Conservation (phyloP, 2,329 filamentous ascomycete genomes). For the Furcasterigmium sp. region DNA sequence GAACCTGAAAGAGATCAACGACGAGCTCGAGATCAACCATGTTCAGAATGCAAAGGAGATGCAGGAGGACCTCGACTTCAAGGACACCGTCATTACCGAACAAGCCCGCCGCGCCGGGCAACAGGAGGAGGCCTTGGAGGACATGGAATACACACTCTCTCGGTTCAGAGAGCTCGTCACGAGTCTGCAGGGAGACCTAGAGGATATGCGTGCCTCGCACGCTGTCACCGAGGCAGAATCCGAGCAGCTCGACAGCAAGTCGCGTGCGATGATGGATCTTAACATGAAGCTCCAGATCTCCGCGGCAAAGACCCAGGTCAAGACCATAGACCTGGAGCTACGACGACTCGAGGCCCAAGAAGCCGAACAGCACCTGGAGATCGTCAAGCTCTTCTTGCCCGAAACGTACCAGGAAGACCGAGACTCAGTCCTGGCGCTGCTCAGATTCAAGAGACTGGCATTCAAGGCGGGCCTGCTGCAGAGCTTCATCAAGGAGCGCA, state of each 20-base stretch:
- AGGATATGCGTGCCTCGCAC: slow-evolving; percentile 88
- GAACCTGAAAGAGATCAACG: slow-evolving; percentile 83
- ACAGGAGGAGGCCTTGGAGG: slow-evolving; percentile 75
- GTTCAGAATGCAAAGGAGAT: slow-evolving; percentile 91
- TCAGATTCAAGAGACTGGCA: slow-evolving; percentile 80
- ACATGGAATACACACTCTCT: slow-evolving; percentile 84
- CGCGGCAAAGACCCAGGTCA: slow-evolving; percentile 85
- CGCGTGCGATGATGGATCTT: slow-evolving; percentile 91
- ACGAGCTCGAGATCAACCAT: slow-evolving; percentile 91
- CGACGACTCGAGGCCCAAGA: slow-evolving; percentile 84
- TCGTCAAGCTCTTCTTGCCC: slow-evolving; percentile 83
- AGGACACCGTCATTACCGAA: slow-evolving; percentile 79
- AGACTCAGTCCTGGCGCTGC: slow-evolving; percentile 81
- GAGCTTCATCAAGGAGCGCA: slow-evolving; percentile 71
- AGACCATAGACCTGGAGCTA: slow-evolving; percentile 88
- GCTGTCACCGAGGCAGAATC: slow-evolving; percentile 91
- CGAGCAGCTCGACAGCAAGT: slow-evolving; percentile 81
- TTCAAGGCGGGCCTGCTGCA: slow-evolving; percentile 83
- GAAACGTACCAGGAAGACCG: slow-evolving; percentile 76
- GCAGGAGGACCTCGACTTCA: slow-evolving; percentile 87
- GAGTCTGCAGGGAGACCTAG: slow-evolving; percentile 77
- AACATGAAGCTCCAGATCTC: slow-evolving; percentile 92
- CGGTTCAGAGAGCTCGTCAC: slow-evolving; percentile 87
- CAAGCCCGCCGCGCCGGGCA: slow-evolving; percentile 66
- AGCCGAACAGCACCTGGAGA: slow-evolving; percentile 79